Evolutionary conservation across 148 eudicot genomes (phyloP).

Genomic region (Vaccinium macrocarpon): DNA sequence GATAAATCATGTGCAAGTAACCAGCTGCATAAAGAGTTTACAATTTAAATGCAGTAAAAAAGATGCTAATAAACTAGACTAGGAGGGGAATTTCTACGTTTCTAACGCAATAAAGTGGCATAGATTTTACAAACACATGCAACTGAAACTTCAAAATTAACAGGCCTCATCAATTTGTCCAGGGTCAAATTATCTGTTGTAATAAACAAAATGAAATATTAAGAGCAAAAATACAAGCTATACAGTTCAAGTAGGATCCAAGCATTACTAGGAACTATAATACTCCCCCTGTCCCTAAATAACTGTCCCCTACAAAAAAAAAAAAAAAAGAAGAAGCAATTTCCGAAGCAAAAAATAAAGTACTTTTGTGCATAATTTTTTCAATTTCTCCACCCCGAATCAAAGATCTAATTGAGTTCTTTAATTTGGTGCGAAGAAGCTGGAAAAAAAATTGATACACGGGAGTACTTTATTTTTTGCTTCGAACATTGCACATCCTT

Average conservation of each 20-base stretch:
- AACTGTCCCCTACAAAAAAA: no score
- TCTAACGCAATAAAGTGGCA: not conserved
- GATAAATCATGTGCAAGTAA: slow-evolving; percentile 76
- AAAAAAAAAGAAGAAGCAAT: no score
- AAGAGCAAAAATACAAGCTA: not conserved
- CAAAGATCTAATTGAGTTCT: no score
- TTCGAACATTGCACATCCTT: no score
- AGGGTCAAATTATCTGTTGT: not conserved
- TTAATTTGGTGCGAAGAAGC: no score
- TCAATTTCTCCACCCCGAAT: no score
- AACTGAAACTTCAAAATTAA: not conserved
- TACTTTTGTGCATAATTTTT: no score
- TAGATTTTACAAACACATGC: not conserved
- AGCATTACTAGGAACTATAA: not conserved
- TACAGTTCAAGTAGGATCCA: not conserved
- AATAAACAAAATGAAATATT: not conserved
- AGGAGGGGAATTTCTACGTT: not conserved
- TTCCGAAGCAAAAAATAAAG: no score
- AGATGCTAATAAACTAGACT: not conserved
- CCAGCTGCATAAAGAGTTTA: slow-evolving; percentile 60
- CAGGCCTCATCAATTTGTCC: not conserved
- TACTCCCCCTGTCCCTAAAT: no score
- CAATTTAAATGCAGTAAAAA: not conserved
- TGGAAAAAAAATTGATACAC: no score
- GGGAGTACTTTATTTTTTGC: no score